A percentile compares a stretch with the other conserved stretches of the same genome.
These are phyloP conservation scores for Trametes cubensis DNA, from an alignment of 768 basidiomycete genomes.

Conservation along the genomic window DNA sequence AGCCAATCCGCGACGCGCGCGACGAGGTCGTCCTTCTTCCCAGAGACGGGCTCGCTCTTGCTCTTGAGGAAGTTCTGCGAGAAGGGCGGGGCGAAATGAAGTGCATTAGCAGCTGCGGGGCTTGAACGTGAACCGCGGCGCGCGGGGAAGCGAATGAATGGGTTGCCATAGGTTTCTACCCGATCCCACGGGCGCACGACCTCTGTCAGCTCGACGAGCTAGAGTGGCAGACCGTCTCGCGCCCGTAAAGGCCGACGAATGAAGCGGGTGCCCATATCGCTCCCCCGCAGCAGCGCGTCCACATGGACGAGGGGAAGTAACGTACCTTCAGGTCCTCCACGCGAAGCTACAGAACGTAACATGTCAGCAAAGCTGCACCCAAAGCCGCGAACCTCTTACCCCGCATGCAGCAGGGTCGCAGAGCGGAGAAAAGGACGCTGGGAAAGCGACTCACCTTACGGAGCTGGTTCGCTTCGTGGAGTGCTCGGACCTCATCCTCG, in stretches of 20 bases:
- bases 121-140: too few species aligned
- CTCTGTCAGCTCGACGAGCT: constrained; percentile 8
- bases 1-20: constrained; percentile 70
- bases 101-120: not conserved
- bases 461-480: constrained; percentile 59
- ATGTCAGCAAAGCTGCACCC: constrained; percentile 17
- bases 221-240: constrained; percentile 9
- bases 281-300: constrained; percentile 4
- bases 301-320: constrained; percentile 14
- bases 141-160: constrained; percentile 6
- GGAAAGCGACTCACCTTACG: constrained; percentile 56
- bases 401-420: not conserved
- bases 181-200: constrained; percentile 11
- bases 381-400: not conserved
- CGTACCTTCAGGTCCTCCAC: constrained; percentile 79
- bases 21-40: constrained; percentile 74
- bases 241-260: not conserved
- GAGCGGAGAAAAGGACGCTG: constrained; percentile 3
- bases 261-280: constrained; percentile 9
- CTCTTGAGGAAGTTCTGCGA: constrained; percentile 73
- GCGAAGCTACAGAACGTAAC: constrained; percentile 52
- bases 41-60: constrained; percentile 61
- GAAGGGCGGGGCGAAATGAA: constrained; percentile 15
- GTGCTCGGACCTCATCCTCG: constrained; percentile 74
- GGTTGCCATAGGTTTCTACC: constrained; percentile 9